These are phyloP conservation scores for Plasmodium cynomolgi DNA, from an alignment of 169 alveolate genomes.

Conservation along the genomic window DNA sequence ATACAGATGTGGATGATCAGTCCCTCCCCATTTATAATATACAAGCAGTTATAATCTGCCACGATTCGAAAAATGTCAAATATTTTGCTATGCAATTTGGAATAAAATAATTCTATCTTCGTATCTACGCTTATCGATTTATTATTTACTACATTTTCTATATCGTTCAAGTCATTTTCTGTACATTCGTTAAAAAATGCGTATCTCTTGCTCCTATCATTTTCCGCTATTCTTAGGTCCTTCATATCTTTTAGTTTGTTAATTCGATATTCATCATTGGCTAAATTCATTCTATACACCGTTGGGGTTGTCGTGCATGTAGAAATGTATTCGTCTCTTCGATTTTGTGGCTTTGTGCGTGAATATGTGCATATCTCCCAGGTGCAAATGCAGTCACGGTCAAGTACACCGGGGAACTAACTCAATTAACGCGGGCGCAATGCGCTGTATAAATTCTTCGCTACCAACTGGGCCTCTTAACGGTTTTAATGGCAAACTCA, in stretches of 20 bases:
- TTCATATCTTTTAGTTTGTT: conserved; percentile 24
- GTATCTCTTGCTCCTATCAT: conserved; percentile 21
- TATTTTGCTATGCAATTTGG: conserved; percentile 55
- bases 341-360: not conserved
- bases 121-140: conserved; percentile 42
- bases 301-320: not conserved
- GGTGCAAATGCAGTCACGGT: not conserved
- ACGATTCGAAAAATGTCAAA: conserved; percentile 57
- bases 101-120: conserved; percentile 55
- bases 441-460: not conserved
- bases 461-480: not conserved
- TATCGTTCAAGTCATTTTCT: conserved; percentile 51
- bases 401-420: not conserved
- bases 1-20: conserved; percentile 53
- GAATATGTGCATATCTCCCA: not conserved
- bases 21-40: conserved; percentile 72
- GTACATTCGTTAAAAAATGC: not conserved
- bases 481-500: not conserved
- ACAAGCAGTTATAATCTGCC: conserved; percentile 68
- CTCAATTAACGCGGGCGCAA: not conserved
- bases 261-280: conserved; percentile 27
- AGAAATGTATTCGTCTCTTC: not conserved
- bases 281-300: conserved; percentile 30
- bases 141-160: conserved; percentile 40
- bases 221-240: conserved; percentile 16